Conservation (phyloP, 2,329 filamentous ascomycete genomes). For the Beauveria australis region DNA sequence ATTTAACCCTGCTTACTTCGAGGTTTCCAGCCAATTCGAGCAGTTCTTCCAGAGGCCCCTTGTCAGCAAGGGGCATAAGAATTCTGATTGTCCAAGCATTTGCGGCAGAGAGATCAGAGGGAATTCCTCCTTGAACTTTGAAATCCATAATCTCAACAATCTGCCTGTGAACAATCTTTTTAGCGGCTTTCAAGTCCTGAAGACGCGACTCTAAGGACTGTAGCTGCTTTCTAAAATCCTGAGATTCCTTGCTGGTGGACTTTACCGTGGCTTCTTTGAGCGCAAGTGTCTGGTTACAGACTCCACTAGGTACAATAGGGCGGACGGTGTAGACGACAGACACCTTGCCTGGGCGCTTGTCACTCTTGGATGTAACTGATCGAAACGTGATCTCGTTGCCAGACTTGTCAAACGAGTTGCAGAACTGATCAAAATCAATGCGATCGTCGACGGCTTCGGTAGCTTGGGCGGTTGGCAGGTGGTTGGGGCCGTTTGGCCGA, state of each 20-base stretch:
- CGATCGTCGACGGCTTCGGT: conserved; percentile 22
- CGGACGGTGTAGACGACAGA: conserved; percentile 66
- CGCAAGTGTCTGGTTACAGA: conserved; percentile 55
- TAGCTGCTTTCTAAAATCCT: conserved; percentile 66
- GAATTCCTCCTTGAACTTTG: conserved; percentile 56
- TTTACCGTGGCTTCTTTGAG: conserved; percentile 63
- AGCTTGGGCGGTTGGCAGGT: conserved; percentile 20
- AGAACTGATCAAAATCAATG: conserved; percentile 60
- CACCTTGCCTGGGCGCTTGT: conserved; percentile 56
- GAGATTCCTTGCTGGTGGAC: conserved; percentile 47
- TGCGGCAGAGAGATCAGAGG: conserved; percentile 27
- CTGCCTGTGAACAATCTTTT: conserved; percentile 66
- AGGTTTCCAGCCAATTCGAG: conserved; percentile 71
- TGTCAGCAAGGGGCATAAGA: conserved; percentile 68
- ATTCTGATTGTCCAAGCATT: conserved; percentile 64
- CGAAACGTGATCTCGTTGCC: conserved; percentile 61
- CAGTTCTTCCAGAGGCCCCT: conserved; percentile 74
- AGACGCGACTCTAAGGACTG: conserved; percentile 69
- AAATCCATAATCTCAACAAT: conserved; percentile 76
- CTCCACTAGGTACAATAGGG: conserved; percentile 50
- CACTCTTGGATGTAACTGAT: conserved; percentile 60
- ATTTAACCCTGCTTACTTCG: conserved; percentile 65
- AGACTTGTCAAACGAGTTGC: conserved; percentile 53
- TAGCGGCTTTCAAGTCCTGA: conserved; percentile 65
- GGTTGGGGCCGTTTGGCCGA: conserved; percentile 30